Conservation (phyloP, 768 basidiomycete genomes). For the Dioszegia crocea region DNA sequence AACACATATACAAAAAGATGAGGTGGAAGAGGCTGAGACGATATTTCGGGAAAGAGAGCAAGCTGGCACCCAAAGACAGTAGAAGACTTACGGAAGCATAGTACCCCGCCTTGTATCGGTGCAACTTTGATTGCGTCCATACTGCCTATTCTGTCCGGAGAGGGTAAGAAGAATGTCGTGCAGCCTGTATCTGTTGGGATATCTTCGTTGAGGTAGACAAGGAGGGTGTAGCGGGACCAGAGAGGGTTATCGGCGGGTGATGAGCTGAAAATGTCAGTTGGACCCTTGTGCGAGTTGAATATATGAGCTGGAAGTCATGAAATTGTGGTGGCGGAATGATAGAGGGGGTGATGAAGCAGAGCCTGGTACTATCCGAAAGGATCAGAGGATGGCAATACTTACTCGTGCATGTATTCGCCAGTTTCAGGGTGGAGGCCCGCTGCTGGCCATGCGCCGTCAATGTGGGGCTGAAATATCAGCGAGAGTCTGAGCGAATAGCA, state of each 20-base stretch:
- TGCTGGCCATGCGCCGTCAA: slow-evolving; percentile 59
- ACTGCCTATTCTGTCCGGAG: slow-evolving; percentile 49
- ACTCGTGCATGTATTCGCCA: slow-evolving; percentile 57
- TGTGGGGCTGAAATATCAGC: slow-evolving; percentile 51
- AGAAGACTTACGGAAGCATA: slow-evolving; percentile 53
- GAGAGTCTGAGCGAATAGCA: no score
- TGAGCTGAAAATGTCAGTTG: slow-evolving; percentile 26
- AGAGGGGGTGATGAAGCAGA: no score
- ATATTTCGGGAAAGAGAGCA: no score
- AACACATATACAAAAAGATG: no score
- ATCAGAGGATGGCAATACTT: slow-evolving; percentile 22
- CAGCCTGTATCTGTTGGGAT: slow-evolving; percentile 53
- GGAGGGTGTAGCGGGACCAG: slow-evolving; percentile 56
- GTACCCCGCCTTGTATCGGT: slow-evolving; percentile 56
- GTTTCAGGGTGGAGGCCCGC: slow-evolving; percentile 53
- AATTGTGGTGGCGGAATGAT: no score
- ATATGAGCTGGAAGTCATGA: no score
- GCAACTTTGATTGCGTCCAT: slow-evolving; percentile 56
- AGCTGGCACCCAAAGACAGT: no score
- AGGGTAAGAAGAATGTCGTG: slow-evolving; percentile 60
- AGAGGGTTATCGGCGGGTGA: slow-evolving; percentile 51
- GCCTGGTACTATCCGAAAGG: no score
- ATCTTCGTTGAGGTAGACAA: slow-evolving; percentile 57
- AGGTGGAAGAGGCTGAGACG: background rate
- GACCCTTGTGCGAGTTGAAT: no score